phyloP scores from a whole-genome alignment of 345 rosid genomes.

The Arabis hirsuta region DNA sequence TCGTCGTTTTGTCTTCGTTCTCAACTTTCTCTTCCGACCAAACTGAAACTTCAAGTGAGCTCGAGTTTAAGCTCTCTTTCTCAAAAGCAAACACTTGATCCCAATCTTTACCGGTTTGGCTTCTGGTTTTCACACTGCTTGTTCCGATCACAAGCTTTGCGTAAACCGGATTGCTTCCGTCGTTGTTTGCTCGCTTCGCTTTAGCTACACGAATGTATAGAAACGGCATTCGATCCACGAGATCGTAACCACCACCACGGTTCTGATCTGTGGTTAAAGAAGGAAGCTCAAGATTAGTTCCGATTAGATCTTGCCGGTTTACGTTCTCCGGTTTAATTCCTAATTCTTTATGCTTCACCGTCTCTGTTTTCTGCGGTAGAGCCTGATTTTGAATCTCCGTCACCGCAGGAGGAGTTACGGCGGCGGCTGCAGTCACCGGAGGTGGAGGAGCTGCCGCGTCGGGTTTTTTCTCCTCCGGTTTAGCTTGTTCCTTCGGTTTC shows the following conservation, averaged over 20 bases:
- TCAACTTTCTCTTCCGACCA: conserved; percentile 77
- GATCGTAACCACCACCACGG: conserved; percentile 67
- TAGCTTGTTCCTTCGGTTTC: conserved; percentile 45
- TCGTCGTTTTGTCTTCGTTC: conserved; percentile 47
- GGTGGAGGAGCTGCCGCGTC: conserved; percentile 46
- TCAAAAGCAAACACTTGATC: conserved; percentile 91
- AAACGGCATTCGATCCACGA: conserved; percentile 85
- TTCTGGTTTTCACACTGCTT: conserved; percentile 71
- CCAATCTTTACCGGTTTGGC: conserved; percentile 73
- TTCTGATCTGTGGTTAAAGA: conserved; percentile 58
- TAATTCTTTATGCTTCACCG: conserved; percentile 44
- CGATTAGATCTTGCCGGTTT: conserved; percentile 47
- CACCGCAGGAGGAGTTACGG: conserved; percentile 39
- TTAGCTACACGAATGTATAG: conserved; percentile 75
- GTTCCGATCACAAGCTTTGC: conserved; percentile 89
- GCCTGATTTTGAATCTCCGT: conserved; percentile 52
- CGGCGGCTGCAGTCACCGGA: conserved; percentile 26
- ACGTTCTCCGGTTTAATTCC: conserved; percentile 34
- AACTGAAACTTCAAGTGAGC: conserved; percentile 71
- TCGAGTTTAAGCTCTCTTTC: conserved; percentile 76
- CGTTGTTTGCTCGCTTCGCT: conserved; percentile 56
- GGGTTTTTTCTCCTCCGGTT: conserved; percentile 42
- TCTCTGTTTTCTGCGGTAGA: conserved; percentile 50
- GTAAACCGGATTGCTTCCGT: conserved; percentile 48
- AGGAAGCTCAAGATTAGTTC: conserved; percentile 59